Base-by-base conservation (phyloP, 108 stramenopile species). In the Cyclotella cryptica region DNA sequence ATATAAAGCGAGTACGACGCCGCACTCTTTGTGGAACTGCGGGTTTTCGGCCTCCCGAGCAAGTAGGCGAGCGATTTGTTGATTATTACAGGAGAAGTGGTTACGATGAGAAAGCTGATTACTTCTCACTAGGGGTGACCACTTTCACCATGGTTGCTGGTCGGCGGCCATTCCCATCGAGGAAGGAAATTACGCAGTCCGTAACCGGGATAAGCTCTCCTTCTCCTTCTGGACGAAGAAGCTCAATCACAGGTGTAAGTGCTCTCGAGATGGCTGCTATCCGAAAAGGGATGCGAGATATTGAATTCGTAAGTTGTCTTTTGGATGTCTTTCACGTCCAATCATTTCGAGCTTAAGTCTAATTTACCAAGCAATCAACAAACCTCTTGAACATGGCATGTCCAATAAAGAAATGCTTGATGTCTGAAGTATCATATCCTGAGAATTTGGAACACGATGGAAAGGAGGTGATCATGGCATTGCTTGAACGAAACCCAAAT, bases 101-200 rank as follows among this genome's bases (percentile, higher is more conserved):
- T 3, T 83, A 83, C 41, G 81, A 83, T 43, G 81, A 83, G 39
- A 42, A 54, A 19, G 81, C 65, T 7, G 81, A 83, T 35, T 83
- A 58, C 47, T 83, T 83, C 46, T 71, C 75, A 24, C 71, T 83
- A 8, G 81, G 81, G 29, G 81, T 83, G 14, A 70, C 68, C 26
- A 18, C 49, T 2, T 83, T 68, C 43, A 66, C 71, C 8, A 83
- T 83, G 81, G 59, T 77, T 14, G 60, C 63, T 28, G 81, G 81
- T 7, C 63, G 63, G 10, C 47, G 65, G 0, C 81, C 81, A 24
- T 83, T 83, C 69, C 80, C 80, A 28, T 44, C 73, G 35, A 68
- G 68, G 44, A 75, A 81, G 30, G 58, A 73, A 69, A 43, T 75
- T 6, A 55, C 61, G 45, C 26, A 46, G 60, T 69, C 76, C 0